Evolutionary conservation across 257 asterid genomes (phyloP).

Genomic region (Nicotiana tomentosiformis): DNA sequence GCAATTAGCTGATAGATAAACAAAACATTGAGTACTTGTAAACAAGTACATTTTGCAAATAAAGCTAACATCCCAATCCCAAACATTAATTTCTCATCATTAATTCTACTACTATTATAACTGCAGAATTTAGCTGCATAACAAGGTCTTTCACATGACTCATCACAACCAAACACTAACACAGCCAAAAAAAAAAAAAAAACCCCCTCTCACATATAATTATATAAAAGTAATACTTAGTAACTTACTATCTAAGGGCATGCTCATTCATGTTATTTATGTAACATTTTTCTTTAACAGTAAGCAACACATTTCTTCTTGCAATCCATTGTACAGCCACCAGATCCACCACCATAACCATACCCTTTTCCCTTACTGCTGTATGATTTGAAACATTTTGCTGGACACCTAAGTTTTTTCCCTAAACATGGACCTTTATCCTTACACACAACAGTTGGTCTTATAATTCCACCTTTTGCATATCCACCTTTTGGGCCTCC

Average conservation of each 20-base stretch:
- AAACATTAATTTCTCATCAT: neutral
- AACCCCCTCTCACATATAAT: neutral
- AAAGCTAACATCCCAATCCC: neutral
- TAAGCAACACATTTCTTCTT: constrained; percentile 63
- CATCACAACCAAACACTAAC: neutral
- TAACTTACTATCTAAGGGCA: neutral
- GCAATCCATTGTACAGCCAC: constrained; percentile 86
- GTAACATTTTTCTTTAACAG: constrained; percentile 48
- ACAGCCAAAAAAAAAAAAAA: neutral
- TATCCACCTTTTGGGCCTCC: constrained; percentile 75
- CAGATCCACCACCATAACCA: constrained; percentile 90
- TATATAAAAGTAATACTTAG: neutral
- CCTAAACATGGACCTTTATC: constrained; percentile 70
- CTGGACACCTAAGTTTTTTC: constrained; percentile 75
- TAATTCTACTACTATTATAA: neutral
- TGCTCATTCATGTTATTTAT: neutral
- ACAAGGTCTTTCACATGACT: neutral
- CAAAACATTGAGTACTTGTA: no score
- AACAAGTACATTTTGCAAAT: no score
- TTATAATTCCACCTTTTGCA: constrained; percentile 36
- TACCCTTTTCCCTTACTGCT: constrained; percentile 73
- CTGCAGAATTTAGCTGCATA: neutral
- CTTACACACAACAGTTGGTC: constrained; percentile 41
- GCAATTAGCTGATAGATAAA: no score
- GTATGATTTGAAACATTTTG: constrained; percentile 72